Evolutionary conservation across 2,329 filamentous ascomycete species (phyloP).

Genomic region (Venturia oleaginea): DNA sequence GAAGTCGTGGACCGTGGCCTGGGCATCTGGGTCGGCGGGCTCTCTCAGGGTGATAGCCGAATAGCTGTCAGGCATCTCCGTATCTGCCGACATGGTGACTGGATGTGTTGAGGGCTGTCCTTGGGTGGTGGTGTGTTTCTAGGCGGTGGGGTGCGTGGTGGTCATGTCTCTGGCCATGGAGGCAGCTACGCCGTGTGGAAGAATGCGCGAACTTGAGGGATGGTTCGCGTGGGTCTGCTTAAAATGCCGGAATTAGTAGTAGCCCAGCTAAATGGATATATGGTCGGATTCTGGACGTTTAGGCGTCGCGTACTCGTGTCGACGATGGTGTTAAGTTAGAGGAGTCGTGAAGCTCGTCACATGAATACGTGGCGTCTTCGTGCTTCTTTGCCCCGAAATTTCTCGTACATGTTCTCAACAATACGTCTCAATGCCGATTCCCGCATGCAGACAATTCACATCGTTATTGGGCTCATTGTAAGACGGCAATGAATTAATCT

Average conservation of each 20-base stretch:
- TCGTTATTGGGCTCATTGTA: background rate
- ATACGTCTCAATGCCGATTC: background rate
- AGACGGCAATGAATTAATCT: background rate
- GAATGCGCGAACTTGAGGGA: background rate
- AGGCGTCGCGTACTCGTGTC: background rate
- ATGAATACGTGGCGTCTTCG: background rate
- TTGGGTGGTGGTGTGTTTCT: background rate
- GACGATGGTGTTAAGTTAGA: background rate
- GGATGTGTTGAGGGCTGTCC: background rate
- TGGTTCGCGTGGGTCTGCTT: background rate
- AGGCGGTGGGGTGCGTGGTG: background rate
- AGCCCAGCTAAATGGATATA: background rate
- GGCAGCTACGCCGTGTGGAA: background rate
- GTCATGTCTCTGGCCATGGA: background rate
- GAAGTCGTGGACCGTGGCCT: constrained; percentile 58
- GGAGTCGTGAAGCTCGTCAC: background rate
- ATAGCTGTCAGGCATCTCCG: constrained; percentile 7
- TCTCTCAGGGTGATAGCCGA: background rate
- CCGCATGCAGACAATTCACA: background rate
- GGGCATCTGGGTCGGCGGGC: constrained; percentile 49
- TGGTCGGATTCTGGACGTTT: background rate
- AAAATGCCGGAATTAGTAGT: background rate
- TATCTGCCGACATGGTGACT: background rate
- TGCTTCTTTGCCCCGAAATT: background rate
- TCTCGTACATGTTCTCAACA: background rate